A percentile compares a stretch with the other conserved stretches of the same genome.
Conservation (phyloP, 805 yeast genomes). For the Candida lessepsii region DNA sequence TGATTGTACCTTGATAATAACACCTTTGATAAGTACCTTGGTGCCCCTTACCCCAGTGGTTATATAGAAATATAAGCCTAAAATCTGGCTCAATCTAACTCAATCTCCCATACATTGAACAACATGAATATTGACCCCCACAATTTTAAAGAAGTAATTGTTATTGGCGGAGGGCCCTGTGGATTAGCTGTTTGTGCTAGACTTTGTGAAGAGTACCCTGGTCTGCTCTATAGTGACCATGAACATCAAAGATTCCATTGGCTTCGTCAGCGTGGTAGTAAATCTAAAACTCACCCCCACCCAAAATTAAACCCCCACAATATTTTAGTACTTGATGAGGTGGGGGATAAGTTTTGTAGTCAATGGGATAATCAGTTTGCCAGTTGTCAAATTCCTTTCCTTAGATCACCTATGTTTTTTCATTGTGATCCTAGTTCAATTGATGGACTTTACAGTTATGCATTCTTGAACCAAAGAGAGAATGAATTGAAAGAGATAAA, state of each 20-base stretch:
- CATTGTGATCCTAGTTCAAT: slow-evolving; percentile 46
- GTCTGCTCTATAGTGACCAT: slow-evolving; percentile 44
- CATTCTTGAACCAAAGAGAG: slow-evolving; percentile 31
- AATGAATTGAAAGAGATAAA: slow-evolving; percentile 39
- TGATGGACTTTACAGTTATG: slow-evolving; percentile 44
- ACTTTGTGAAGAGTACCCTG: slow-evolving; percentile 42
- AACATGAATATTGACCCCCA: slow-evolving; percentile 12
- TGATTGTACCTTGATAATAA: too few relatives aligned
- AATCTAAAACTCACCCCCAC: slow-evolving; percentile 2
- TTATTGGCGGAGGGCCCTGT: slow-evolving; percentile 50
- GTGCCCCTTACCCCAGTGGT: background rate
- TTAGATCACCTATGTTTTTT: slow-evolving; percentile 49
- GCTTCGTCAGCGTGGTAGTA: slow-evolving; percentile 32
- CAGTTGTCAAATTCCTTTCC: slow-evolving; percentile 40
- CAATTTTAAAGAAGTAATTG: slow-evolving; percentile 33
- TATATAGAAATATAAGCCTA: background rate
- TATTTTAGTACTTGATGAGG: slow-evolving; percentile 38
- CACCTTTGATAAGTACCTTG: too few relatives aligned
- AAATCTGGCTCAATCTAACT: slow-evolving; percentile 6
- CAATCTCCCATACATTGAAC: background rate
- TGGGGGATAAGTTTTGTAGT: slow-evolving; percentile 32
- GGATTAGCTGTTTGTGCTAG: slow-evolving; percentile 42
- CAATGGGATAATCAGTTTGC: slow-evolving; percentile 46
- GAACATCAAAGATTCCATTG: slow-evolving; percentile 49
- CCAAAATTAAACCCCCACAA: slow-evolving; percentile 22